Evolutionary conservation across 2,329 filamentous ascomycete species (phyloP), one percentile per base, ranked within the genome.

Genomic region (Alternaria sp.): DNA sequence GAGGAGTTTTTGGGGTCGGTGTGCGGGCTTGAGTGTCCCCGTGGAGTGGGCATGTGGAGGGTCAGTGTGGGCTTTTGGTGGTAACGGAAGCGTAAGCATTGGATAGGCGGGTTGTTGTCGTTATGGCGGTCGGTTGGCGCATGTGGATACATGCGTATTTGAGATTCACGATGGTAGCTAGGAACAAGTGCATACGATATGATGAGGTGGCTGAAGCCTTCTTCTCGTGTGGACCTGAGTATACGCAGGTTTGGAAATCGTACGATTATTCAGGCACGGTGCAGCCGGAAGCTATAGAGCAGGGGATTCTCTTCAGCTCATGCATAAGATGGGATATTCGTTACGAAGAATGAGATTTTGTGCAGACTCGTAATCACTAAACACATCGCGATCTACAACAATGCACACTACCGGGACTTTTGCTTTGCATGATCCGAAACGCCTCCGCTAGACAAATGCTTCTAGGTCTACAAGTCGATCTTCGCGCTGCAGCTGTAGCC

Each of bases 391-490:
- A 60, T 63, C 53, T 64, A 57, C 62, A 40, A 23, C 54, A 36
- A 17, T 40, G 30, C 19, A 44, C 51, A 54, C 36, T 54, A 54
- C 55, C 28, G 55, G 44, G 36, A 59, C 53, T 68, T 68, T 67
- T 72, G 60, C 43, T 36, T 53, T 64, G 63, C 59, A 63, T 67
- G 64, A 49, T 36, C 66, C 70, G 44, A 67, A 70, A 69, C 67
- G 69, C 73, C 70, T 67, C 67, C 68, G 65, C 67, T 73, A 63
- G 59, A 62, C 51, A 40, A 62, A 65, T 67, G 59, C 61, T 58
- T 32, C 57, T 50, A 53, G 53, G 28, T 54, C 50, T 58, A 56
- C 51, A 59, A 62, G 19, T 23, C 47, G 46, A 65, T 69, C 66
- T 44, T 49, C 60, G 60, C 65, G 61, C 65, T 44, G 60, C 59